These are phyloP conservation scores for Beauveria scarabaeidicola DNA, from an alignment of 2,329 filamentous ascomycete species.

Conservation along the genomic window DNA sequence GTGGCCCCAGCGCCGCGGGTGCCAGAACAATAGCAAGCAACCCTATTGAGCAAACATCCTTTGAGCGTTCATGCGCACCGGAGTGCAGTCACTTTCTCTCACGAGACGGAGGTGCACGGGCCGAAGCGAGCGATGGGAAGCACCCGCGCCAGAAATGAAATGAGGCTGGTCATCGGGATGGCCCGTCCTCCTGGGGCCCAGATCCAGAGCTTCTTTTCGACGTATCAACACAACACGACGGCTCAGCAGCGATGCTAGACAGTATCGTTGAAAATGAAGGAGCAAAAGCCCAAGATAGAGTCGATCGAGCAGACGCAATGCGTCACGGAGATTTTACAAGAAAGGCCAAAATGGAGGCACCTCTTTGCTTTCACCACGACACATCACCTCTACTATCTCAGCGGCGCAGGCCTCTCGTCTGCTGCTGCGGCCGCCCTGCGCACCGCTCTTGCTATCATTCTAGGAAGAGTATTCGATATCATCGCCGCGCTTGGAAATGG, in stretches of 20 bases:
- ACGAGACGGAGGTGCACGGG: neutral
- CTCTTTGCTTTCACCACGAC: constrained; percentile 68
- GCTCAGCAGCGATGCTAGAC: neutral
- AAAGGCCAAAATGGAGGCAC: constrained; percentile 26
- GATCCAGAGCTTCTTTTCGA: neutral
- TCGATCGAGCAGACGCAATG: too few relatives aligned
- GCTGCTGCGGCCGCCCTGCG: constrained; percentile 52
- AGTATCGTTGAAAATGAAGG: neutral
- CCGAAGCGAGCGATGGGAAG: neutral
- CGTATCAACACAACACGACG: neutral
- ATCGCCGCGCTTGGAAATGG: constrained; percentile 59
- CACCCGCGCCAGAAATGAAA: neutral
- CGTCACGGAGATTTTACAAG: neutral
- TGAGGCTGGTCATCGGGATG: neutral
- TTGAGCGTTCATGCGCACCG: neutral
- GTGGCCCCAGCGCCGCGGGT: neutral
- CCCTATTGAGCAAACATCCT: constrained; percentile 3
- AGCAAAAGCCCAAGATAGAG: neutral
- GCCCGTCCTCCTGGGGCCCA: neutral
- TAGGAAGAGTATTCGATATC: constrained; percentile 66
- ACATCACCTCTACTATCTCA: constrained; percentile 47
- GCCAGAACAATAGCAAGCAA: constrained; percentile 10
- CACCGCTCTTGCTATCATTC: constrained; percentile 58
- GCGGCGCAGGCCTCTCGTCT: constrained; percentile 47
- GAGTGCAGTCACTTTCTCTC: neutral